phyloP scores from a whole-genome alignment of 2,329 filamentous ascomycete genomes.

The Epichloe amarillans region DNA sequence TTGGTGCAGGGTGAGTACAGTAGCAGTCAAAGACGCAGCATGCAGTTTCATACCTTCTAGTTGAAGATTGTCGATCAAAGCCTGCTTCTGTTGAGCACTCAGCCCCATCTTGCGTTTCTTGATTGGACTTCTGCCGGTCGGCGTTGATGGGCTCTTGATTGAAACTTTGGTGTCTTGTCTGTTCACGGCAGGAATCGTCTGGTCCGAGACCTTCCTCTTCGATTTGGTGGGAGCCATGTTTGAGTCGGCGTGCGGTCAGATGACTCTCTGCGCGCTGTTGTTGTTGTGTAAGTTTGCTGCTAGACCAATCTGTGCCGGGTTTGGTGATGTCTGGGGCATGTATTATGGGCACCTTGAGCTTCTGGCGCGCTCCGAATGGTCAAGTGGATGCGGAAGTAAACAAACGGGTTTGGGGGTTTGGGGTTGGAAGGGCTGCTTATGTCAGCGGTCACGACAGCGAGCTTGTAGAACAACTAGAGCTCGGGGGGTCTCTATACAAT shows the following conservation, averaged over 20 bases:
- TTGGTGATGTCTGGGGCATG: not conserved
- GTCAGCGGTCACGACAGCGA: constrained; percentile 2
- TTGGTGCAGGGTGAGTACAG: constrained; percentile 22
- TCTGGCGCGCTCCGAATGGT: constrained; percentile 10
- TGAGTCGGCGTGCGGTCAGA: constrained; percentile 9
- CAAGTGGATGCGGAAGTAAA: constrained; percentile 22
- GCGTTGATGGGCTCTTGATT: constrained; percentile 23
- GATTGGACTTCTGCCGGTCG: constrained; percentile 40
- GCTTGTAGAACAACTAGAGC: not conserved
- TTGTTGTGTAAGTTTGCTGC: not conserved
- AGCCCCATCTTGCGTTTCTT: constrained; percentile 50
- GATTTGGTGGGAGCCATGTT: constrained; percentile 35
- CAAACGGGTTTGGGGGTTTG: constrained; percentile 15
- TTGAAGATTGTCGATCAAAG: constrained; percentile 77
- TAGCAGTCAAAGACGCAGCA: not conserved
- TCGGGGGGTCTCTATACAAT: constrained; percentile 8
- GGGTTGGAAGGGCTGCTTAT: constrained; percentile 3
- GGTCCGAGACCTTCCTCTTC: constrained; percentile 19
- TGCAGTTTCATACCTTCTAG: constrained; percentile 55
- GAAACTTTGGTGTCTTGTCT: constrained; percentile 11
- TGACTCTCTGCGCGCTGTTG: not conserved
- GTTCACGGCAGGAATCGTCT: constrained; percentile 6
- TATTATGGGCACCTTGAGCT: not conserved
- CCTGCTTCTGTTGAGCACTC: constrained; percentile 64
- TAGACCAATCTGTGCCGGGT: not conserved